phyloP scores from a whole-genome alignment of 176 grass and related monocot species.

The Tillandsia leiboldiana region DNA sequence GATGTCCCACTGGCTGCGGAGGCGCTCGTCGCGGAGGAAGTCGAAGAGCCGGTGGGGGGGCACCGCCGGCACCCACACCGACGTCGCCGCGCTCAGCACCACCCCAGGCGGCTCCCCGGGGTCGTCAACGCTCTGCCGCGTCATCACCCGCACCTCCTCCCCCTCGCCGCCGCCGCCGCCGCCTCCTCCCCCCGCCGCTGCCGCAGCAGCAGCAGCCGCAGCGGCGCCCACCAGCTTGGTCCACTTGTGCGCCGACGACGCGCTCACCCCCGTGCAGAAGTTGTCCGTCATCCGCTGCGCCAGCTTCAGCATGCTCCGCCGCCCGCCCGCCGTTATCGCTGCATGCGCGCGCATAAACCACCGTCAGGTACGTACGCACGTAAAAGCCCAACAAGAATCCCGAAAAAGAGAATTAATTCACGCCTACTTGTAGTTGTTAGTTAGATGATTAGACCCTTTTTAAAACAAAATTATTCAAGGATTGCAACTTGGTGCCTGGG shows the following conservation, averaged over 20 bases:
- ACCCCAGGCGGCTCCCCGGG: constrained; percentile 78
- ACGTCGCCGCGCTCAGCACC: constrained; percentile 81
- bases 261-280: constrained; percentile 71
- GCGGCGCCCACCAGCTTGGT: constrained; percentile 55
- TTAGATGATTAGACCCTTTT: too few relatives aligned
- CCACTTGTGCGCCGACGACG: constrained; percentile 74
- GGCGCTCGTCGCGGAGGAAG: constrained; percentile 56
- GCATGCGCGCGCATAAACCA: neutral
- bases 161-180: constrained; percentile 24
- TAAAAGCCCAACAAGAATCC: too few relatives aligned
- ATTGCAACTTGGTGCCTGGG: too few relatives aligned
- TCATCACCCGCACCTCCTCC: constrained; percentile 71
- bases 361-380: neutral
- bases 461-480: too few relatives aligned
- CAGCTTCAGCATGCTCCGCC: constrained; percentile 80
- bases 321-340: constrained; percentile 40
- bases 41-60: constrained; percentile 55
- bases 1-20: constrained; percentile 86
- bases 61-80: constrained; percentile 70
- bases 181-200: neutral
- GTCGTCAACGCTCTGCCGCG: constrained; percentile 58
- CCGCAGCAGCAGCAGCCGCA: constrained; percentile 58
- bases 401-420: too few relatives aligned
- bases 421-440: too few relatives aligned
- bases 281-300: constrained; percentile 77